Conservation (phyloP, 305 asterid species). For the Fraxinus sp. region DNA sequence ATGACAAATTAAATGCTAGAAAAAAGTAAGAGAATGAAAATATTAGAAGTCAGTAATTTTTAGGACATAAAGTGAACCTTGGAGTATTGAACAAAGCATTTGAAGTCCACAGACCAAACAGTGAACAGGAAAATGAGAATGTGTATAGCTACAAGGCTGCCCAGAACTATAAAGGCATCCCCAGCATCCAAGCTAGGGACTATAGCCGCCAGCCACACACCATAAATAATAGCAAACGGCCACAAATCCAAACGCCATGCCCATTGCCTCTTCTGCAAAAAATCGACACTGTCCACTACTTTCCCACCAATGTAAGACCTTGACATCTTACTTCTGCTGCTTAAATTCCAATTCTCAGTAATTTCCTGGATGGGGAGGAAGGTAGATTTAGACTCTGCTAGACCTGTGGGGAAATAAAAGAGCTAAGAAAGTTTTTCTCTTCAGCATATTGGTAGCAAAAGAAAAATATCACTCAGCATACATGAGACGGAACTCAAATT, state of each 20-base stretch:
- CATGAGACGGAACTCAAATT: not conserved
- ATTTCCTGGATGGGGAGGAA: slow-evolving; percentile 12
- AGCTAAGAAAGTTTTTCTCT: not conserved
- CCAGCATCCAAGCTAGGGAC: slow-evolving; percentile 78
- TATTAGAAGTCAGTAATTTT: not conserved
- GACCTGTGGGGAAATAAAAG: not conserved
- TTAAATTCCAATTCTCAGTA: slow-evolving; percentile 28
- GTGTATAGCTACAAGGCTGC: slow-evolving; percentile 58
- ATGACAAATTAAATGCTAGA: not conserved
- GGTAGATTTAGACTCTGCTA: not conserved
- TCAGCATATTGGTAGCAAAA: not conserved
- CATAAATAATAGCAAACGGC: slow-evolving; percentile 76
- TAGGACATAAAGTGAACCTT: slow-evolving; percentile 46
- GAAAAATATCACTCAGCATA: not conserved
- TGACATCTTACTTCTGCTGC: slow-evolving; percentile 51
- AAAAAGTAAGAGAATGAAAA: slow-evolving; percentile 4
- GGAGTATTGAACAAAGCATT: slow-evolving; percentile 72
- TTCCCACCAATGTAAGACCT: slow-evolving; percentile 85
- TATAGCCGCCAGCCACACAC: slow-evolving; percentile 64
- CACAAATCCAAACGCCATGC: slow-evolving; percentile 85
- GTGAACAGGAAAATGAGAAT: slow-evolving; percentile 80
- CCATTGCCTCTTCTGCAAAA: slow-evolving; percentile 73
- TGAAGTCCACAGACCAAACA: slow-evolving; percentile 88
- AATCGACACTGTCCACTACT: slow-evolving; percentile 90
- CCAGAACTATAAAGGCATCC: slow-evolving; percentile 78